Evolutionary conservation across 2,329 filamentous ascomycete genomes (phyloP).

Genomic region (Trichoderma simmonsii): DNA sequence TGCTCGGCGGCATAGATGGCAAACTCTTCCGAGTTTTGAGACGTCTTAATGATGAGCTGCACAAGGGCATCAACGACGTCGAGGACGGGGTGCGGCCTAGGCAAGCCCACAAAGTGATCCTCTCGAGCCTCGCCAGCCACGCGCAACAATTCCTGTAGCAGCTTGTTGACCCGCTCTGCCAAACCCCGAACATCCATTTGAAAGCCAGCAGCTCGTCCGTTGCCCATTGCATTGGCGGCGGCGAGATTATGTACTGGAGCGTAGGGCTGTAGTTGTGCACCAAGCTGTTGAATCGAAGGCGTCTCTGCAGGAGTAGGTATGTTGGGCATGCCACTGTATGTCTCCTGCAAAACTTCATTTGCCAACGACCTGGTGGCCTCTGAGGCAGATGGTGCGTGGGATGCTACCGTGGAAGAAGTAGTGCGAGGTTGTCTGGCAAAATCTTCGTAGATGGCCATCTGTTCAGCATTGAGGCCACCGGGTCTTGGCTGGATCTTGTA

Average conservation of each 20-base stretch:
- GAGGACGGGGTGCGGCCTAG: conserved; percentile 56
- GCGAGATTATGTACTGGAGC: conserved; percentile 46
- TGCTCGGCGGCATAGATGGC: conserved; percentile 58
- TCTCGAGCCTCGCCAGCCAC: conserved; percentile 52
- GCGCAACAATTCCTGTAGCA: conserved; percentile 55
- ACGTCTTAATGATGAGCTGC: conserved; percentile 60
- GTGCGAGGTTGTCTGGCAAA: conserved; percentile 82
- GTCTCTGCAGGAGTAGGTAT: conserved; percentile 60
- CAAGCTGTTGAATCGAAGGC: conserved; percentile 52
- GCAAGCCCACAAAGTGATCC: conserved; percentile 59
- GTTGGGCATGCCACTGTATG: conserved; percentile 55
- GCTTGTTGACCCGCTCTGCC: conserved; percentile 55
- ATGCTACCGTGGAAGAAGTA: conserved; percentile 50
- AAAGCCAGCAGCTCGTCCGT: conserved; percentile 48
- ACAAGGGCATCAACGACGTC: conserved; percentile 61
- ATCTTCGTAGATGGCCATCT: conserved; percentile 94
- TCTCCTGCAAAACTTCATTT: conserved; percentile 62
- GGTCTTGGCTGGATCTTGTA: conserved; percentile 75
- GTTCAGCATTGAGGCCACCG: conserved; percentile 78
- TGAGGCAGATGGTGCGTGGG: conserved; percentile 56
- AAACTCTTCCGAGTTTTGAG: conserved; percentile 59
- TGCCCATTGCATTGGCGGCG: conserved; percentile 37
- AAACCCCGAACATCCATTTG: conserved; percentile 53
- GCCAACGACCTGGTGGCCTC: conserved; percentile 60
- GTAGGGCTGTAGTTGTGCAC: conserved; percentile 54